Base-by-base conservation (phyloP, 2,329 filamentous ascomycete genomes). In the Bipolaris bicolor region DNA sequence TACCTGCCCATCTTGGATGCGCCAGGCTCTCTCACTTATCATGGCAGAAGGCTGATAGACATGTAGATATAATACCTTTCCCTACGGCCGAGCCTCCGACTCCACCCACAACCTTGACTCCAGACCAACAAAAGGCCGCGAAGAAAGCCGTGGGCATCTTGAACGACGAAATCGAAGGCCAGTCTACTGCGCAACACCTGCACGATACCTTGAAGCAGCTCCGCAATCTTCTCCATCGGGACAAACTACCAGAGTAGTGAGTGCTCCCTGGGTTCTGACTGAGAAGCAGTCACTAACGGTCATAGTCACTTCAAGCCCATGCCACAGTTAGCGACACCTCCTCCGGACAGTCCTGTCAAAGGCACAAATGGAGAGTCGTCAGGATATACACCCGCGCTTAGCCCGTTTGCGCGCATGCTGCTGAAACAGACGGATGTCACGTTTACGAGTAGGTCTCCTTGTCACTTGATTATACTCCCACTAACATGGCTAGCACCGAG, bases 191-290 rank as follows among this genome's bases (percentile, higher is more conserved):
- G 18, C 84, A 85, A 70, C 85, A 86, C 62, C 80, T 93, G 45
- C 88, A 90, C 65, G 86, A 88, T 65, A 89, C 88, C 10, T 82
- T 93, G 44, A 84, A 89, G 66, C 88, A 94, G 73, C 81, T 97
- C 29, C 85, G 91, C 55, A 86, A 88, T 61, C 83, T 96, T 39
- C 77, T 97, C 54, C 87, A 88, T 69, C 84, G 87, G 1, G 84
- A 88, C n/a, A 87, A 88, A 59, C 80, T 90, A 61, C 88, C 89
- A 9, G 80, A 89, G 68, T 91, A 86, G 89, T 90, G 78, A 61
- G 73, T 81, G 69, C 49, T 36, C 26, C n/a, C 18, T 22, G 34
- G 20, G 7, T 20, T 29, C 47, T 16, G 22, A 34, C 22, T 18
- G 16, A 36, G 22, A 52, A 45, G 34, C 45, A 33, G 13, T 36